Evolutionary conservation across 2,329 filamentous ascomycete species (phyloP), one percentile per base, ranked within the genome.

Genomic region (Penicillium nordicum): DNA sequence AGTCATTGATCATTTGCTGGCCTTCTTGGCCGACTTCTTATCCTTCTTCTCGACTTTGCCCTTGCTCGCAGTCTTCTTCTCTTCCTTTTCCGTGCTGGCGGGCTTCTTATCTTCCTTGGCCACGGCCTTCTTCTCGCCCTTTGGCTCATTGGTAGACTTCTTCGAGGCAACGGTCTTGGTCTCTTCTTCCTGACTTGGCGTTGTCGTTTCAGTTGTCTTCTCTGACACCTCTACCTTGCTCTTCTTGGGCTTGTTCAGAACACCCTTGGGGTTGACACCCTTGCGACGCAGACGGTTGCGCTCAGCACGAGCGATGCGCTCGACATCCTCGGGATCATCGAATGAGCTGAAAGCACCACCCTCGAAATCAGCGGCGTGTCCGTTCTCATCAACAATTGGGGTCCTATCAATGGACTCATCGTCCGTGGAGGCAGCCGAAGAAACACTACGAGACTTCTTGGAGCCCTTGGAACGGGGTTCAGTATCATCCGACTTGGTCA

Each of bases 241-340:
- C 53, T 67, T 71, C 61, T 72, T 70, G 29, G 72, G 67, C 58
- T 73, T 74, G 51, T 72, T 72, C 54, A 74, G 74, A 27, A 82
- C 75, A 34, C 82, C 85, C 69, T 83, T 85, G 1, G 89, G 89
- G 72, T 92, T 85, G 51, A 92, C 74, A 58, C 89, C 89, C 70
- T 88, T 87, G 67, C 85, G 84, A 65, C 88, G 84, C 80, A 92
- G 83, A 57, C 85, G 83, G 67, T 88, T 90, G 63, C 84, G 83
- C 78, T 87, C 86, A n/a, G 85, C 88, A 66, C 85, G 84, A 67
- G 88, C 82, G 42, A 92, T 90, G 69, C 88, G 87, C 64, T 85
- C 81, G 64, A 81, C 74, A 68, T 93, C 90, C 69, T 87, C 87
- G 0, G 87, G 84, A 0, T 91, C 88, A 58, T 92, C 85, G 70